Base-by-base conservation (phyloP, 176 grass and related monocot genomes). In the Ananas comosus region DNA sequence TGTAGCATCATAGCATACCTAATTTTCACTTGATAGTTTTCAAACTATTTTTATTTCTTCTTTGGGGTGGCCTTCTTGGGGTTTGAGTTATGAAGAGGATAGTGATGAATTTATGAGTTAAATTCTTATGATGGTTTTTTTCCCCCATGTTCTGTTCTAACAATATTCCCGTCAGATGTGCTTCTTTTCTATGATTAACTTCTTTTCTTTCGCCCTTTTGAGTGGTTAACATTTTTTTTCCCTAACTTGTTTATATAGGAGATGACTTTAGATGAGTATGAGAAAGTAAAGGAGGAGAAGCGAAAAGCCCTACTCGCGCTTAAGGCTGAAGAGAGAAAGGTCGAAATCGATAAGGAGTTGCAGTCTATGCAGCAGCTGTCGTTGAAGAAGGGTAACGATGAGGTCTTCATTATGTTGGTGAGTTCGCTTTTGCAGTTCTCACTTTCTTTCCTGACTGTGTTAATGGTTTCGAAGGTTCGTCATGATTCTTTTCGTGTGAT, bases 211-310 rank as follows among this genome's bases (percentile, higher is more conserved):
- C 27, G n/a, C 29, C 19, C 21, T n/a, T 49, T 17, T 11, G 9
- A 47, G 29, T 49, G 18, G 51, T 58, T 17, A 70, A 9, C 3
- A 51, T 14, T 24, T 10, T 4, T 1, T 53, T 58, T 48, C 51
- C 78, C 51, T 11, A 49, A 54, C 25, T 33, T 53, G 12, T 47
- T 78, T 76, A 58, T 52, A 4, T 53, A 94, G 90, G 90, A 89
- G 72, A 89, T 94, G 90, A 94, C 90, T 75, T 64, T 94, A 78
- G 90, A 89, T 66, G 86, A 94, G 80, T 94, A 94, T 83, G 90
- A 94, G 59, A 94, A 89, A 70, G n/a, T 89, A 69, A 33, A 74
- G 72, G 90, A 94, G 69, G 90, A 94, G 78, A 94, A 80, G 53
- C 75, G 90, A 68, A 94, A 86, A 79, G 80, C 90, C 51, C 63